Evolutionary conservation across 2,329 filamentous ascomycete genomes (phyloP).

Genomic region (Lithohypha guttulata): DNA sequence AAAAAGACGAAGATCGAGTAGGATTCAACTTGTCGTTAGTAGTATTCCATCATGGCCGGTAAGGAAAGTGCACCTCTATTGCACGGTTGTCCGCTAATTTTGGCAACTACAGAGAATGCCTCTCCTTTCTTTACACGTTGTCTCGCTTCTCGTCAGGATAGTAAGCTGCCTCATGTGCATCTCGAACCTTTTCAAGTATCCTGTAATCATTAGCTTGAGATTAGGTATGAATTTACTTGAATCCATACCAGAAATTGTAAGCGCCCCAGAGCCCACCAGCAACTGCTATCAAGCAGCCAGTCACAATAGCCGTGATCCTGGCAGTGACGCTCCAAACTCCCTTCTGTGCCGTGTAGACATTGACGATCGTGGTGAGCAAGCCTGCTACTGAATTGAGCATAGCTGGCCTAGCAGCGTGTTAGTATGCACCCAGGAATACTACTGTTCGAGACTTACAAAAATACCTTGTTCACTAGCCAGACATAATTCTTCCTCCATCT

Average conservation of each 20-base stretch:
- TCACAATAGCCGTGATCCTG: slow-evolving; percentile 23
- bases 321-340: slow-evolving; percentile 26
- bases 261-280: slow-evolving; percentile 24
- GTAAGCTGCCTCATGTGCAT: slow-evolving; percentile 25
- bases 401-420: slow-evolving; percentile 20
- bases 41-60: too few relatives aligned
- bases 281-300: slow-evolving; percentile 16
- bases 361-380: slow-evolving; percentile 39
- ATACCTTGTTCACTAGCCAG: slow-evolving; percentile 44
- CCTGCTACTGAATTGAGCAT: slow-evolving; percentile 41
- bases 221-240: too few relatives aligned
- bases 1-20: too few relatives aligned
- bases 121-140: too few relatives aligned
- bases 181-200: slow-evolving; percentile 26
- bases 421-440: slow-evolving; percentile 6
- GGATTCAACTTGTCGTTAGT: too few relatives aligned
- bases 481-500: slow-evolving; percentile 41
- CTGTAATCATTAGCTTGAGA: too few relatives aligned
- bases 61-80: too few relatives aligned
- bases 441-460: slow-evolving; percentile 28
- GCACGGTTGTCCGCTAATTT: too few relatives aligned
- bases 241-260: slow-evolving; percentile 31
- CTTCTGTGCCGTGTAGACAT: slow-evolving; percentile 32
- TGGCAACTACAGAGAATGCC: too few relatives aligned
- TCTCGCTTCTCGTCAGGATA: slow-evolving; percentile 14